Evolutionary conservation across 1,139 yeast species (phyloP).

Genomic region (Lodderomyces metapsilosis): DNA sequence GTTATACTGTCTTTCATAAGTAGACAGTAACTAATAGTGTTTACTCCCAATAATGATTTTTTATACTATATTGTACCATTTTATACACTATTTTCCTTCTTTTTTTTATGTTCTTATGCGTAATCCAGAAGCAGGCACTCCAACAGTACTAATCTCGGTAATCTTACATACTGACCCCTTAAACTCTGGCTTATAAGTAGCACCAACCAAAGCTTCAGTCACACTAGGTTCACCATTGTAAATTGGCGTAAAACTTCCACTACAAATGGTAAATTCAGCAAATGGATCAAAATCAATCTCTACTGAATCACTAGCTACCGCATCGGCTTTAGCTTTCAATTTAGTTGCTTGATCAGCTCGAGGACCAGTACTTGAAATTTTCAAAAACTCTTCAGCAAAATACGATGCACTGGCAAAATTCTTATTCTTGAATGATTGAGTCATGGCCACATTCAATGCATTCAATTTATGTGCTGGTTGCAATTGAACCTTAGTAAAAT

Average conservation of each 20-base stretch:
- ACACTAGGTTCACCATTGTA: conserved; percentile 71
- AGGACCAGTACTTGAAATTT: conserved; percentile 65
- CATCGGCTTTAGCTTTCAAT: conserved; percentile 76
- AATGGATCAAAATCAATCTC: conserved; percentile 91
- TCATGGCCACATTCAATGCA: conserved; percentile 94
- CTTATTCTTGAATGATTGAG: conserved; percentile 82
- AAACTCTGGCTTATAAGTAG: conserved; percentile 73
- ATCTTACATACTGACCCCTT: conserved; percentile 79
- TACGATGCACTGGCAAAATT: conserved; percentile 86
- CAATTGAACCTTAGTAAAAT: conserved; percentile 82
- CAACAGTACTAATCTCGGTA: conserved; percentile 75
- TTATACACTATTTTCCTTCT: neutral
- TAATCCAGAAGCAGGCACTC: conserved; percentile 95
- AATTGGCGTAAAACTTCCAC: conserved; percentile 84
- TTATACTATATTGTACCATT: too few species aligned
- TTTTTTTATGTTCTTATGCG: conserved; percentile 41
- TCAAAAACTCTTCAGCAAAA: conserved; percentile 82
- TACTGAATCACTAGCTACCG: conserved; percentile 78
- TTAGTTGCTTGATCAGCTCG: conserved; percentile 88
- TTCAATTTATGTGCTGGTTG: conserved; percentile 81
- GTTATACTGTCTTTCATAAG: too few species aligned
- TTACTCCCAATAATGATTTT: neutral
- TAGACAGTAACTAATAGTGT: too few species aligned
- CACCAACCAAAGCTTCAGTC: conserved; percentile 87
- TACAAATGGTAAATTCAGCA: conserved; percentile 89